These are phyloP conservation scores for Aspergillus nanangensis DNA, from an alignment of 495 filamentous ascomycete species.

Conservation along the genomic window DNA sequence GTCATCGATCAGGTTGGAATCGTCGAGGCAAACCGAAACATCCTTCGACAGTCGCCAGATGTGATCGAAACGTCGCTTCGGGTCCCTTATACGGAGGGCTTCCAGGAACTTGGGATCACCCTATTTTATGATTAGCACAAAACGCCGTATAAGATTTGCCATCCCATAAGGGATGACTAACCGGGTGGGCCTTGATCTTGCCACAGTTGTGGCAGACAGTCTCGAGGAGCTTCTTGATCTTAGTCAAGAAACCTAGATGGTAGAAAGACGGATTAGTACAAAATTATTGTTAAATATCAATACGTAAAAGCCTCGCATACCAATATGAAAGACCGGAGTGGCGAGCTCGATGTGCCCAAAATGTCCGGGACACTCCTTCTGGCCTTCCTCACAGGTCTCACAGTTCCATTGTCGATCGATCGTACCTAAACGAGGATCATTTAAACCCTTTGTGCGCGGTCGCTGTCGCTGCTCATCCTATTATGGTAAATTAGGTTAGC, in stretches of 20 bases:
- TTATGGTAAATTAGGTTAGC: constrained; percentile 18
- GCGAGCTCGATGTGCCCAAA: constrained; percentile 98
- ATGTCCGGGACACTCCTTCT: constrained; percentile 93
- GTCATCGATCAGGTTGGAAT: constrained; percentile 59
- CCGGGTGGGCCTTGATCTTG: constrained; percentile 89
- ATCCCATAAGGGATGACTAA: constrained; percentile 67
- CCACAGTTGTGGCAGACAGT: constrained; percentile 97
- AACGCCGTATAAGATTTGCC: constrained; percentile 43
- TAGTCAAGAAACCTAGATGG: constrained; percentile 77
- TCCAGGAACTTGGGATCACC: constrained; percentile 75
- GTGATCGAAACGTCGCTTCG: constrained; percentile 85
- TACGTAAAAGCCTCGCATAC: too few relatives aligned
- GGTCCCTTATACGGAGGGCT: constrained; percentile 78
- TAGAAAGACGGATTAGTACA: too few relatives aligned
- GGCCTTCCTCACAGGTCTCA: constrained; percentile 88
- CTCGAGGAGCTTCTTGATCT: constrained; percentile 97
- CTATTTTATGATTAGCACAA: constrained; percentile 68
- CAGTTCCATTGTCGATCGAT: constrained; percentile 93
- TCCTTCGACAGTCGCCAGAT: constrained; percentile 88
- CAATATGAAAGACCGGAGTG: constrained; percentile 81
- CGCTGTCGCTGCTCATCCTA: constrained; percentile 83
- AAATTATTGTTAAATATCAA: too few relatives aligned
- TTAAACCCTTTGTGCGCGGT: constrained; percentile 83
- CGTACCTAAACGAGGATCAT: constrained; percentile 90
- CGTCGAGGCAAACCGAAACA: constrained; percentile 76